phyloP scores from a whole-genome alignment of 805 yeast species.

The Kodamaea kakaduensis region DNA sequence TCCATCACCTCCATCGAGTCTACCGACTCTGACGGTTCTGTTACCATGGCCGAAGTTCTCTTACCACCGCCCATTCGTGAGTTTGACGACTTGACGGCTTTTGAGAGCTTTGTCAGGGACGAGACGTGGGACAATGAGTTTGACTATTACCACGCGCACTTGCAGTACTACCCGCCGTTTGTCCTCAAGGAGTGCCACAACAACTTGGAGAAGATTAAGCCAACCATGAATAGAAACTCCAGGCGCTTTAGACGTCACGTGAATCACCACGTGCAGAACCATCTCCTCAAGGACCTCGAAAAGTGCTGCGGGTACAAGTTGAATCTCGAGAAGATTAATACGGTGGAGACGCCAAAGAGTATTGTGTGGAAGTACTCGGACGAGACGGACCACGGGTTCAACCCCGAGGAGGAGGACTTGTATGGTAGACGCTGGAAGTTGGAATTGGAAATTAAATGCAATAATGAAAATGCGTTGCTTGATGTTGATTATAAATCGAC shows the following conservation, averaged over 20 bases:
- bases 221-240: constrained; percentile 66
- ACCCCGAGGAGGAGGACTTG: constrained; percentile 39
- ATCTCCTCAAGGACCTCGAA: constrained; percentile 62
- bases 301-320: constrained; percentile 56
- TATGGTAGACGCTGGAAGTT: constrained; percentile 60
- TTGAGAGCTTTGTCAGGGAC: constrained; percentile 62
- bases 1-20: constrained; percentile 39
- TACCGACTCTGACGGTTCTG: constrained; percentile 25
- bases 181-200: constrained; percentile 62
- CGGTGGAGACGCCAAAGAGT: constrained; percentile 48
- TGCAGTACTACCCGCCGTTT: constrained; percentile 71
- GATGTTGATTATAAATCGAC: constrained; percentile 61
- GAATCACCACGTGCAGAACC: constrained; percentile 72
- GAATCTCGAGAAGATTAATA: constrained; percentile 45
- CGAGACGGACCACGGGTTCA: constrained; percentile 52
- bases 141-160: constrained; percentile 62
- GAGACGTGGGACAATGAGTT: constrained; percentile 76
- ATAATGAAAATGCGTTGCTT: constrained; percentile 63
- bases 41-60: constrained; percentile 22
- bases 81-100: constrained; percentile 61
- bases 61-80: constrained; percentile 41
- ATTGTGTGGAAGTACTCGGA: constrained; percentile 65
- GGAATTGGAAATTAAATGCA: constrained; percentile 60
- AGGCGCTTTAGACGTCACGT: constrained; percentile 69
- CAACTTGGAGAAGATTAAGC: constrained; percentile 67